A percentile compares a stretch with the other conserved stretches of the same genome.
Conservation (phyloP, 1,139 yeast species). For the Hansenula lynferdii region DNA sequence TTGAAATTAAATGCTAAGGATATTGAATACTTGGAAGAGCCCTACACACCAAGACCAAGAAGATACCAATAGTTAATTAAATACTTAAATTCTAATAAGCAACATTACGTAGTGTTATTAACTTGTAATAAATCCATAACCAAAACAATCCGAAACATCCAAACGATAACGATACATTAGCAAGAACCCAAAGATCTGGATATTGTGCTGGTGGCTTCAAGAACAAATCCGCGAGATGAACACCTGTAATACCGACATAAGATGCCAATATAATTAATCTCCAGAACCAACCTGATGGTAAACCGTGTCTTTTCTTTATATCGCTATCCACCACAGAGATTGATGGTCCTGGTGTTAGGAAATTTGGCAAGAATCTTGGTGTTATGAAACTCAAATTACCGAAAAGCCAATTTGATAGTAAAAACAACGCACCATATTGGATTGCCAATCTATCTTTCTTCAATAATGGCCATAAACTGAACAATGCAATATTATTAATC, state of each 20-base stretch:
- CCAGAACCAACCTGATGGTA: constrained; percentile 53
- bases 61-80: too few relatives aligned
- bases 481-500: constrained; percentile 80
- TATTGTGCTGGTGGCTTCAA: constrained; percentile 50
- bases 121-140: constrained; percentile 65
- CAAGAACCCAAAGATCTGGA: constrained; percentile 86
- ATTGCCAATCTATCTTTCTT: constrained; percentile 67
- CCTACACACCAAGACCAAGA: too few relatives aligned
- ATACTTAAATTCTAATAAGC: background rate
- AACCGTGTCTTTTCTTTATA: constrained; percentile 37
- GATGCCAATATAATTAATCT: constrained; percentile 50
- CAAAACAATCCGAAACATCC: constrained; percentile 73
- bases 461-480: constrained; percentile 85
- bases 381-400: constrained; percentile 48
- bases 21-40: constrained; percentile 40
- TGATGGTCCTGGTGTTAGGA: constrained; percentile 38
- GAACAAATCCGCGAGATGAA: constrained; percentile 52
- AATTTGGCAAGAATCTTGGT: constrained; percentile 36
- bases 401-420: constrained; percentile 80
- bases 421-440: constrained; percentile 61
- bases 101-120: constrained; percentile 29
- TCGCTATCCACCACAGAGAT: constrained; percentile 25
- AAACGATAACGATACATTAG: constrained; percentile 70
- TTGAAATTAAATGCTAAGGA: constrained; percentile 42
- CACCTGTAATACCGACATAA: constrained; percentile 46